Base-by-base conservation (phyloP, 805 yeast genomes). In the Lipomyces sp. region DNA sequence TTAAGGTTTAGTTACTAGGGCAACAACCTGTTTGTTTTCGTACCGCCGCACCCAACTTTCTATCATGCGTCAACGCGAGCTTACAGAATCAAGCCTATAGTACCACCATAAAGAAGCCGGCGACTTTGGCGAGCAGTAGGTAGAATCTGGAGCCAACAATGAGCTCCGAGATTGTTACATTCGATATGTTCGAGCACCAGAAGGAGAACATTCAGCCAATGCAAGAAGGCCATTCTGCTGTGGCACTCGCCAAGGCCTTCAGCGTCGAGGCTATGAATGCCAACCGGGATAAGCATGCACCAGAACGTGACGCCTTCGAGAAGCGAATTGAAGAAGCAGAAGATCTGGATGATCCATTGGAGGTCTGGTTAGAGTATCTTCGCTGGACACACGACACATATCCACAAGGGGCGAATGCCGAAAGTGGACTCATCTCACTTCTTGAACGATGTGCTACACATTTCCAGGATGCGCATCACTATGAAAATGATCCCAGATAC, bases 401-500 rank as follows among this genome's bases (percentile, higher is more conserved):
- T 73, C 90, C 93, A 0, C 86, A 87, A 51, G 96, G 86, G 2
- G 86, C 83, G 0, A 80, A 82, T 2, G 80, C 82, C 3, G 88
- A 87, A 57, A 87, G 90, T 69, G 92, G 92, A 0, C 79, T 92
- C 59, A 77, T 92, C 2, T 79, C 77, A 15, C 74, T 90, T 10
- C 79, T 93, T 42, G 96, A 91, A 74, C 79, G 88, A 57, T 89
- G 95, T 71, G 87, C 96, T 0, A 83, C 86, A 51, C 82, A 81
- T 66, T 90, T 91, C 74, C 81, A 87, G 72, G 90, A 89, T 71
- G 84, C 83, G 39, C 77, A 78, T 0, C 86, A 85, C 67, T 94
- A 92, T 75, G 87, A 86, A 66, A 89, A 93, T 75, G 98, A 94
- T 75, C 86, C 94, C 0, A 78, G 98, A 58, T 92, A 90, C 74